phyloP scores from a whole-genome alignment of 176 grass and related monocot species.

The Phoenix roebelenii region DNA sequence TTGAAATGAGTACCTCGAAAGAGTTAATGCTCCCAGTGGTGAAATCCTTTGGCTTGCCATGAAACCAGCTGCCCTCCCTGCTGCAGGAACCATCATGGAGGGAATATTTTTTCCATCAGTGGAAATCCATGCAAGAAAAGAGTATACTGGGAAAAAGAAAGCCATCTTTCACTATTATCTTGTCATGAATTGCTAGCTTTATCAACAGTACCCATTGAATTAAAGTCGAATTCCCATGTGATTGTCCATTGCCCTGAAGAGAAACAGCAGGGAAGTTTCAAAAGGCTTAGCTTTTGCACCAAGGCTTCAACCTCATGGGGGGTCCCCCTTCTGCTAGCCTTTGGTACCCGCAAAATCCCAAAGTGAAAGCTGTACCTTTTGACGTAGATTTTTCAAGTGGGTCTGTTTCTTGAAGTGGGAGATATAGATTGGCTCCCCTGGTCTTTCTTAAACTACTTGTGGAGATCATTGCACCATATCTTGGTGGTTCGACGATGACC shows the following conservation, averaged over 20 bases:
- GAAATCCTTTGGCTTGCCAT: not conserved
- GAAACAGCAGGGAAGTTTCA: conserved; percentile 10
- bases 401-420: conserved; percentile 17
- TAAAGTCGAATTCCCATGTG: conserved; percentile 31
- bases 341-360: conserved; percentile 2
- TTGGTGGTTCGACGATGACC: conserved; percentile 24
- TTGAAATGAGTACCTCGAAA: not conserved
- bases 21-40: not conserved
- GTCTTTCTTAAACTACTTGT: conserved; percentile 22
- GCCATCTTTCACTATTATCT: too few relatives aligned
- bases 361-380: too few relatives aligned
- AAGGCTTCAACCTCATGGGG: conserved; percentile 3
- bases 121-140: conserved; percentile 5
- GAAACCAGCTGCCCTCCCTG: not conserved
- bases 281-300: conserved; percentile 4
- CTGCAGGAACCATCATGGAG: not conserved
- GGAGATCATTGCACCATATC: conserved; percentile 54
- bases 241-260: conserved; percentile 13
- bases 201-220: conserved; percentile 13
- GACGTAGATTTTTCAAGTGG: conserved; percentile 2
- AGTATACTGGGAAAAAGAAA: not conserved
- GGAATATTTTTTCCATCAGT: conserved; percentile 6
- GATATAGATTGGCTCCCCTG: conserved; percentile 18
- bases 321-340: conserved; percentile 22
- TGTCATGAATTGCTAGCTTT: not conserved